Percentiles rank a stretch among this genome's conserved stretches.
Evolutionary conservation across 2,329 filamentous ascomycete genomes (phyloP).

Genomic region (Juglanconis juglandina): DNA sequence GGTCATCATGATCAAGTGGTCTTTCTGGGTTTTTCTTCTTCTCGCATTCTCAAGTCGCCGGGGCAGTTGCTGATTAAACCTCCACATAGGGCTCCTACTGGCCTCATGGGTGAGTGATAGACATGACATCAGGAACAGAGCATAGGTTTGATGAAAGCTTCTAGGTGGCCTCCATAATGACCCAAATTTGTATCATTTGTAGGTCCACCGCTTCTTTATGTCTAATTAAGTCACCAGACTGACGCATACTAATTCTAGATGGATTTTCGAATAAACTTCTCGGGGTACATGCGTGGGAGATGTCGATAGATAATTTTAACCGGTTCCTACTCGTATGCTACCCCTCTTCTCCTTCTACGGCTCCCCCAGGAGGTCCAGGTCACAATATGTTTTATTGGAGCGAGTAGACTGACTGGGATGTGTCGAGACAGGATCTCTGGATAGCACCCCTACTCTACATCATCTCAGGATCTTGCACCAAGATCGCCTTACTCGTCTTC

Average conservation of each 20-base stretch:
- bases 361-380: not conserved
- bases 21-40: too few species aligned
- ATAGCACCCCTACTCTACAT: constrained; percentile 30
- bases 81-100: constrained; percentile 2
- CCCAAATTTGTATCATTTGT: constrained; percentile 2
- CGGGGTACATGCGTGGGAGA: constrained; percentile 31
- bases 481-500: constrained; percentile 36
- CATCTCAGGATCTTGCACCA: constrained; percentile 33
- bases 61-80: not conserved
- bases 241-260: constrained; percentile 17
- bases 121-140: not conserved
- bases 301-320: constrained; percentile 26
- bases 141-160: constrained; percentile 1
- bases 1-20: not conserved
- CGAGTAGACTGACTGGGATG: not conserved
- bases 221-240: not conserved
- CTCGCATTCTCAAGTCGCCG: not conserved
- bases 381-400: not conserved
- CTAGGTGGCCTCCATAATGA: constrained; percentile 12
- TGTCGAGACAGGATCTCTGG: constrained; percentile 24
- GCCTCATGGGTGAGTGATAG: constrained; percentile 14
- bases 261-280: constrained; percentile 26
- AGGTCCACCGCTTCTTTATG: not conserved
- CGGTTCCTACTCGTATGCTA: constrained; percentile 23
- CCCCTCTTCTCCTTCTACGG: not conserved